phyloP scores from a whole-genome alignment of 805 yeast genomes.

The Saccharomycopsis babjevae region DNA sequence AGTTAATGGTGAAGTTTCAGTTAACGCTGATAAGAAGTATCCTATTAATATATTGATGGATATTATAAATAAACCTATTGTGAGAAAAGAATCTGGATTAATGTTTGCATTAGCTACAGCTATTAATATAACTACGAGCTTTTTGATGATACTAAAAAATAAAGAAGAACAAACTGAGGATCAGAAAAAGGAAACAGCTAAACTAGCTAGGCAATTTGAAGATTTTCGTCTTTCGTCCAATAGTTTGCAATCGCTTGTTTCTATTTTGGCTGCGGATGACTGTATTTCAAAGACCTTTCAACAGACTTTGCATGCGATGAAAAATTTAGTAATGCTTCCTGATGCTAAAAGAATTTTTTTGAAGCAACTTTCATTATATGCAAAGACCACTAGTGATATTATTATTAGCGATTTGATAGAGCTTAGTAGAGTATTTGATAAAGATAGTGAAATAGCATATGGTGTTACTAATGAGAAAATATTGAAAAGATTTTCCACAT shows the following conservation, averaged over 20 bases:
- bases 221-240: conserved; percentile 57
- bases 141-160: conserved; percentile 46
- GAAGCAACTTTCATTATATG: conserved; percentile 52
- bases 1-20: conserved; percentile 18
- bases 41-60: conserved; percentile 64
- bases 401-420: conserved; percentile 46
- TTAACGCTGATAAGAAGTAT: conserved; percentile 39
- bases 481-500: conserved; percentile 60
- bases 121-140: conserved; percentile 67
- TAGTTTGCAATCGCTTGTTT: conserved; percentile 52
- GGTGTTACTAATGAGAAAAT: conserved; percentile 36
- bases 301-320: conserved; percentile 73
- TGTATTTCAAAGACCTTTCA: conserved; percentile 81
- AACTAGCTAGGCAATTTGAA: conserved; percentile 22
- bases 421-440: conserved; percentile 36
- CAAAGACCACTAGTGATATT: conserved; percentile 45
- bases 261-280: conserved; percentile 67
- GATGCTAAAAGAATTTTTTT: conserved; percentile 60
- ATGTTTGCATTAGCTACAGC: conserved; percentile 71
- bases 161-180: conserved; percentile 21
- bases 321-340: conserved; percentile 52
- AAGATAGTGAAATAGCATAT: conserved; percentile 31
- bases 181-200: conserved; percentile 6
- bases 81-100: conserved; percentile 61
- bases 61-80: conserved; percentile 51